Conservation (phyloP, 345 rosid species). For the Lepidium africanum region DNA sequence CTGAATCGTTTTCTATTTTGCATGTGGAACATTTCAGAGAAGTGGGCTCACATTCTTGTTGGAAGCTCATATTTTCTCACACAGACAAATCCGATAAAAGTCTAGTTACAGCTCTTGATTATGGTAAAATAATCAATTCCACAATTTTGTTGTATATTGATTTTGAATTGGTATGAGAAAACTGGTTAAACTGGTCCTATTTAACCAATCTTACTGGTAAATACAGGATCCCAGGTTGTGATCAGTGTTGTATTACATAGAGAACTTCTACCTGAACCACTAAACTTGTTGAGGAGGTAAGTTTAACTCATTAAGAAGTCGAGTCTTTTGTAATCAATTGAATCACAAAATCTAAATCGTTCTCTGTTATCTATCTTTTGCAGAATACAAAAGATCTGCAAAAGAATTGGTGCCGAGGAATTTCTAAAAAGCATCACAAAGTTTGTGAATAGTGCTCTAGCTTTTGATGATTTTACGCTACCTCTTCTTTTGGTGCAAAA, state of each 20-base stretch:
- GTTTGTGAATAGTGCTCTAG: conserved; percentile 61
- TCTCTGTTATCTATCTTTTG: neutral
- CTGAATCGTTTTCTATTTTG: no score
- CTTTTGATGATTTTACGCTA: conserved; percentile 42
- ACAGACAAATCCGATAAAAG: conserved; percentile 37
- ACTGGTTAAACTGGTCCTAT: neutral
- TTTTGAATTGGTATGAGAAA: neutral
- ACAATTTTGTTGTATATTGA: neutral
- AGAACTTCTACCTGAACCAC: conserved; percentile 56
- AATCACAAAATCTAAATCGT: neutral
- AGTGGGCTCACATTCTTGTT: no score
- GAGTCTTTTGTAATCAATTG: neutral
- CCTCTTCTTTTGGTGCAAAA: conserved; percentile 18
- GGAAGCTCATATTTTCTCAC: no score
- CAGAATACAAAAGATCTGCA: conserved; percentile 70
- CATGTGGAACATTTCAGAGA: no score
- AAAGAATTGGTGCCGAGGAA: conserved; percentile 40
- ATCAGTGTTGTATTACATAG: conserved; percentile 52
- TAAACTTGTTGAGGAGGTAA: conserved; percentile 86
- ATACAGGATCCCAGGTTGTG: conserved; percentile 64
- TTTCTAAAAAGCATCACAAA: conserved; percentile 55
- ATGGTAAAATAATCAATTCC: conserved; percentile 36
- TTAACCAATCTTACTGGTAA: neutral
- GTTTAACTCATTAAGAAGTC: neutral
- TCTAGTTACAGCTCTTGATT: conserved; percentile 89